phyloP scores from a whole-genome alignment of 176 grass and related monocot species.

The Rhipidocladum racemiflorum region DNA sequence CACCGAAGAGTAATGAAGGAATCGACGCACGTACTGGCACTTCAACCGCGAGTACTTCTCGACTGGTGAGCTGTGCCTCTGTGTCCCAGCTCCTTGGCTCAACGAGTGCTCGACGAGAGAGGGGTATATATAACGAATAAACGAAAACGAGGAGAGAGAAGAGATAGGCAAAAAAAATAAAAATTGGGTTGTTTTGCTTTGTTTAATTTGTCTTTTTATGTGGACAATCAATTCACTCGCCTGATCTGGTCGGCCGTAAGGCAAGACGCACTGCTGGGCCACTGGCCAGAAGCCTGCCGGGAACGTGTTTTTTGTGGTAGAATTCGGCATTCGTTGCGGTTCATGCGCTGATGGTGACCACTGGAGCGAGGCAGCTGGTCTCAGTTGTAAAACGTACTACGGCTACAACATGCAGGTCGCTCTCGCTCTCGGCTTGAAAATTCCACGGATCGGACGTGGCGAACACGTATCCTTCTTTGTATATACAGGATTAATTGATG shows the following conservation, averaged over 20 bases:
- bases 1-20: neutral
- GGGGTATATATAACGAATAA: slow-evolving; percentile 43
- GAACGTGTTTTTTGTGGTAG: slow-evolving; percentile 48
- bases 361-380: slow-evolving; percentile 30
- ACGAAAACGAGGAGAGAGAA: neutral
- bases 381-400: slow-evolving; percentile 12
- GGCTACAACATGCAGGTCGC: neutral
- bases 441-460: neutral
- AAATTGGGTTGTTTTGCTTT: neutral
- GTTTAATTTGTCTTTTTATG: neutral
- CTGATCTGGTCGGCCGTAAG: slow-evolving; percentile 9
- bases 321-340: slow-evolving; percentile 15
- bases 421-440: neutral
- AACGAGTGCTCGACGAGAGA: neutral
- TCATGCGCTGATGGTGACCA: neutral
- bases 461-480: neutral
- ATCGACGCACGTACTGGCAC: slow-evolving; percentile 11
- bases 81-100: neutral
- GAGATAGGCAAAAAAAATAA: neutral
- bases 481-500: neutral
- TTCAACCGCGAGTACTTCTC: neutral
- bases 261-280: neutral
- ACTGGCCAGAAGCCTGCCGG: neutral
- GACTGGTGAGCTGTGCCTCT: neutral
- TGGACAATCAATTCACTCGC: neutral